phyloP scores from a whole-genome alignment of 73 alveolate species.

The Paramecium pentaurelia region DNA sequence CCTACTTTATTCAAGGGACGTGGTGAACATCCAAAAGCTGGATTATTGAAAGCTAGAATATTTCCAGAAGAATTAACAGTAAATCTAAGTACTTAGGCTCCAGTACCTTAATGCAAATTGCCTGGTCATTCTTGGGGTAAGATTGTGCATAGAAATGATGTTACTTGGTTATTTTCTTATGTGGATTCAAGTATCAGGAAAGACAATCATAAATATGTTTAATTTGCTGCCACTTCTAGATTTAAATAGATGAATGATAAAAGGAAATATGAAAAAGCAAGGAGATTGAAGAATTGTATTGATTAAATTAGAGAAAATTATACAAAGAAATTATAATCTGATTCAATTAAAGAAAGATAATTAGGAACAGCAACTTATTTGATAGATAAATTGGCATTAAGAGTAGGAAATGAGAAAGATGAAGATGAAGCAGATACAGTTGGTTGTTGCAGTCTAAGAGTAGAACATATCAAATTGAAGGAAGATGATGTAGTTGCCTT shows the following conservation, averaged over 20 bases:
- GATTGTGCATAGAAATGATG: slow-evolving; percentile 91
- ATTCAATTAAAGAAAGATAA: slow-evolving; percentile 72
- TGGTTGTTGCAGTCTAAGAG: slow-evolving; percentile 99
- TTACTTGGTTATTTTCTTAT: slow-evolving; percentile 96
- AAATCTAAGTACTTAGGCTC: slow-evolving; percentile 81
- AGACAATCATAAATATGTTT: slow-evolving; percentile 85
- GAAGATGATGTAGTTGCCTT: slow-evolving; percentile 80
- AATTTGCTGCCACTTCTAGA: slow-evolving; percentile 93
- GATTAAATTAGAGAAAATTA: slow-evolving; percentile 85
- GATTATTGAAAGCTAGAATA: slow-evolving; percentile 86
- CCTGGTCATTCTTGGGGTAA: slow-evolving; percentile 99
- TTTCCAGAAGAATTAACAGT: slow-evolving; percentile 91
- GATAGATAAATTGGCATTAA: slow-evolving; percentile 97
- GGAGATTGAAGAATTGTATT: slow-evolving; percentile 75
- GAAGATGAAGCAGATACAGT: slow-evolving; percentile 99
- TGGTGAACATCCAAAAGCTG: slow-evolving; percentile 99
- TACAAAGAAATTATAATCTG: slow-evolving; percentile 72
- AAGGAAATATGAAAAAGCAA: slow-evolving; percentile 97
- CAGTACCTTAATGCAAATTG: slow-evolving; percentile 76
- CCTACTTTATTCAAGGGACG: slow-evolving; percentile 99
- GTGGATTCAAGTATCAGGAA: slow-evolving; percentile 88
- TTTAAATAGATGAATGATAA: slow-evolving; percentile 95
- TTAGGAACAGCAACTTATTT: slow-evolving; percentile 97
- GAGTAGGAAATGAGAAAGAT: slow-evolving; percentile 99
- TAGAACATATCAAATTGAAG: slow-evolving; percentile 83